These are phyloP conservation scores for Cutaneotrichosporon cavernicola DNA, from an alignment of 1,284 basidiomycete species.

Conservation along the genomic window DNA sequence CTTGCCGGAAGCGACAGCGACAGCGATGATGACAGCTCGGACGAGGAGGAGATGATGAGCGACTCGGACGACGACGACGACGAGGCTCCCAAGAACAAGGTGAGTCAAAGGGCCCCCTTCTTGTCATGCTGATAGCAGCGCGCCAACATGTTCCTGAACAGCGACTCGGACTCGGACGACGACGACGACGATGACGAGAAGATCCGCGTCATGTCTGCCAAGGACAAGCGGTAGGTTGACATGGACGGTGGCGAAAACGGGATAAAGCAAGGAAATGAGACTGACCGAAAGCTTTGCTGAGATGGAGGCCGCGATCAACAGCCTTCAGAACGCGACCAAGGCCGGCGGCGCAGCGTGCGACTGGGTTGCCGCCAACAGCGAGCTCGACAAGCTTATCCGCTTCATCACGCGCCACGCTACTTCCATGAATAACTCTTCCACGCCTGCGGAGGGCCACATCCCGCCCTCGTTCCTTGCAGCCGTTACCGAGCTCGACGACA, in stretches of 20 bases:
- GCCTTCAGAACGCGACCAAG: slow-evolving; percentile 91
- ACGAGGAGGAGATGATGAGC: slow-evolving; percentile 43
- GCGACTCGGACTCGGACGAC: slow-evolving; percentile 45
- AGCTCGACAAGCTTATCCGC: slow-evolving; percentile 92
- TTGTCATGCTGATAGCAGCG: slow-evolving; percentile 15
- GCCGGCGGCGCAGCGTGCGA: slow-evolving; percentile 62
- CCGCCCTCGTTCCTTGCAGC: slow-evolving; percentile 83
- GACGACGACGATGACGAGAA: slow-evolving; percentile 52
- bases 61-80: slow-evolving; percentile 39
- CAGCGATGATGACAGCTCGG: slow-evolving; percentile 27
- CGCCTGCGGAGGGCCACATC: slow-evolving; percentile 74
- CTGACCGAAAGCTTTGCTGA: slow-evolving; percentile 48
- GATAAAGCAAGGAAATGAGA: too few relatives aligned
- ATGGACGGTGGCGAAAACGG: not conserved
- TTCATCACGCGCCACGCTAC: slow-evolving; percentile 85
- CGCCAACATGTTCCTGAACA: slow-evolving; percentile 51
- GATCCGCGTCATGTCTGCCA: slow-evolving; percentile 49
- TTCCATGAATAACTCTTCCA: slow-evolving; percentile 49
- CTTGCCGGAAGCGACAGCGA: slow-evolving; percentile 37
- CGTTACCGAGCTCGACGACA: slow-evolving; percentile 72
- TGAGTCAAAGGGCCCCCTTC: not conserved
- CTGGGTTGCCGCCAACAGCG: slow-evolving; percentile 89
- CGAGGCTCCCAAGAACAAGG: slow-evolving; percentile 27
- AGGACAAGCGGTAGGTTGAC: slow-evolving; percentile 51
- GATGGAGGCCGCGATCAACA: slow-evolving; percentile 68